Evolutionary conservation across 257 asterid species (phyloP), one percentile per base, ranked within the genome.

Genomic region (Solanum raphanifolium): DNA sequence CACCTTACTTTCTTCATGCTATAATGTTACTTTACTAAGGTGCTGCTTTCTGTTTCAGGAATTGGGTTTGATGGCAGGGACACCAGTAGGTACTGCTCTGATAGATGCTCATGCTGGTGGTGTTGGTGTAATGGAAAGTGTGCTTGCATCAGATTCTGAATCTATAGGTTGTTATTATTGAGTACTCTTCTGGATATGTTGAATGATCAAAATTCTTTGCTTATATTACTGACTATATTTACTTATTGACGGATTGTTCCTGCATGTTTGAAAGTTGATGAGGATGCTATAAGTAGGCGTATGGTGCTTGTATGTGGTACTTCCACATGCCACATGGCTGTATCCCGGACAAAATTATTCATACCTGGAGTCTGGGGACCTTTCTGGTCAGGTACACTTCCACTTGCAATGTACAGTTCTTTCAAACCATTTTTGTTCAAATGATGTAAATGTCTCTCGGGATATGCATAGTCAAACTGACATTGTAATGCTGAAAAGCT

Each of bases 341-440:
- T 97, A 76, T 95, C 99, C 58, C 91, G 84, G 90, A 88, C 88
- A 89, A 97, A 95, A 89, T 88, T 97, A 91, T 96, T 97, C 93
- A 94, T 95, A 89, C 99, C 99, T n/a, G 99, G 99, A 82, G 96
- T 97, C 52, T 97, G 99, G 99, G 99, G 99, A 86, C 99, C 99
- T 46, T 97, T 93, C 93, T 97, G 99, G 99, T 97, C 99, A 90
- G 98, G 99, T 96, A 91, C 87, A 90, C 65, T 86, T 32, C 68
- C 82, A 85, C 55, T 84, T 20, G 55, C 27, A 36, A 87, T 35
- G 41, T 39, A 62, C 41, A n/a, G 32, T 87, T 48, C 46, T 31
- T 83, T 81, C 85, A 29, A 25, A 46, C 69, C 5, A 29, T 48
- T 48, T 25, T 29, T 81, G 29, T 48, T 16, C 69, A 82, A 48